A percentile compares a stretch with the other conserved stretches of the same genome.
These are phyloP conservation scores for Begonia fuchsioides DNA, from an alignment of 306 rosid genomes.

Conservation along the genomic window DNA sequence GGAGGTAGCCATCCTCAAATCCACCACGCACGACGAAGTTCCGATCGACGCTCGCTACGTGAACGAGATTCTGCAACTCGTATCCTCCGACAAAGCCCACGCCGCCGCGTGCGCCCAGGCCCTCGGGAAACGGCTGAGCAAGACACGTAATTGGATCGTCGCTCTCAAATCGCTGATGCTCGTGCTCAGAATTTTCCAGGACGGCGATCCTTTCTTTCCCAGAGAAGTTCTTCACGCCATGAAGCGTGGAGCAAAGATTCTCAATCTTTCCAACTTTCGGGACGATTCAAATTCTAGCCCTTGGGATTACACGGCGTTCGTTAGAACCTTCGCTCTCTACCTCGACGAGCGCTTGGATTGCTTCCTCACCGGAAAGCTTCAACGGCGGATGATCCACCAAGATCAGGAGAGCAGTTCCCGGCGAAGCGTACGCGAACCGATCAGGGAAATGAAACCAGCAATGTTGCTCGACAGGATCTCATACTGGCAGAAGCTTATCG, in stretches of 20 bases:
- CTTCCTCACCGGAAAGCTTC: constrained; percentile 68
- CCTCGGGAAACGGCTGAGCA: constrained; percentile 46
- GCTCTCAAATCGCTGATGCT: constrained; percentile 66
- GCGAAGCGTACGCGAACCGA: constrained; percentile 16
- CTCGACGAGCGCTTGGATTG: constrained; percentile 75
- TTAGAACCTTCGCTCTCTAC: constrained; percentile 52
- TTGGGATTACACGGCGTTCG: constrained; percentile 65
- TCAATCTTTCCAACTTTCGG: constrained; percentile 55
- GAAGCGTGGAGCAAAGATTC: constrained; percentile 61
- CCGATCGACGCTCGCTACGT: constrained; percentile 59
- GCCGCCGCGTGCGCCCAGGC: constrained; percentile 54
- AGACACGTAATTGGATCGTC: constrained; percentile 62
- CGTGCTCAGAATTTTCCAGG: constrained; percentile 61
- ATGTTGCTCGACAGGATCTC: constrained; percentile 39
- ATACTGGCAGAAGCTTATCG: constrained; percentile 62
- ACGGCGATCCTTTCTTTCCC: constrained; percentile 75
- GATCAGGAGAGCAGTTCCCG: constrained; percentile 5
- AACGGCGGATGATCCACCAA: constrained; percentile 24
- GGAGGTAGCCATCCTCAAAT: constrained; percentile 50
- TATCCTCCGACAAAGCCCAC: constrained; percentile 34
- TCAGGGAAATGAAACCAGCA: constrained; percentile 50
- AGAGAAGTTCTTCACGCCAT: constrained; percentile 54
- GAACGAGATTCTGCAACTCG: constrained; percentile 34
- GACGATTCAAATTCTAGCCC: constrained; percentile 70
- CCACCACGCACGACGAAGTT: constrained; percentile 61